A percentile compares a stretch with the other conserved stretches of the same genome.
Conservation (phyloP, 2,329 filamentous ascomycete species). For the Pestalotiopsis sp. region DNA sequence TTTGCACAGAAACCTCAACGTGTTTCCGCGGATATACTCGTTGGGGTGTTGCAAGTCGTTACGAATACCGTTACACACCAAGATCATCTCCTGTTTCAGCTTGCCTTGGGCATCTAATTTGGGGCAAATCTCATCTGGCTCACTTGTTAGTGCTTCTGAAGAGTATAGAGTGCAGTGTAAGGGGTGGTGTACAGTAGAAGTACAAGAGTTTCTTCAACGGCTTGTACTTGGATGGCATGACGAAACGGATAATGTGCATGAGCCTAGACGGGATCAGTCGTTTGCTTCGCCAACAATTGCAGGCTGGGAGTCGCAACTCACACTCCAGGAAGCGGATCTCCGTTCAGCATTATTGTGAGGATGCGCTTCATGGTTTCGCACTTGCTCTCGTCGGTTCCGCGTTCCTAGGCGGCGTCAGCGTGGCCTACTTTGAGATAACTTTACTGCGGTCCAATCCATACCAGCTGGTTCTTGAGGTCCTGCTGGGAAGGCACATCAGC, state of each 20-base stretch:
- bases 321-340: conserved; percentile 90
- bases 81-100: conserved; percentile 98
- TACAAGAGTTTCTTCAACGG: conserved; percentile 96
- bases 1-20: conserved; percentile 96
- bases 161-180: background rate
- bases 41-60: conserved; percentile 97
- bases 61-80: conserved; percentile 97
- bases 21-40: conserved; percentile 97
- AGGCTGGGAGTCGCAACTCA: background rate
- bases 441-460: background rate
- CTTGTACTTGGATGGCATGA: conserved; percentile 99
- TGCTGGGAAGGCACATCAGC: conserved; percentile 88
- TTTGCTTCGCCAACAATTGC: too few relatives aligned
- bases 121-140: conserved; percentile 77
- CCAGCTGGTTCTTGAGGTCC: conserved; percentile 85
- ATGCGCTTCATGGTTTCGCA: conserved; percentile 96
- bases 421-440: background rate
- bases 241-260: conserved; percentile 99
- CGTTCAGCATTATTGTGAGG: conserved; percentile 96
- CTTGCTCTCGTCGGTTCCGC: conserved; percentile 90
- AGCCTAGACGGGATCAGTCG: conserved; percentile 43
- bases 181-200: conserved; percentile 73
- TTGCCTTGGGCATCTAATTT: conserved; percentile 92
- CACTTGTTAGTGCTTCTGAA: background rate
- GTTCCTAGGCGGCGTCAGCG: conserved; percentile 54